A percentile compares a stretch with the other conserved stretches of the same genome.
phyloP scores from a whole-genome alignment of 225 moss, liverwort and hornwort species.

The Physcomitrellopsis africana region DNA sequence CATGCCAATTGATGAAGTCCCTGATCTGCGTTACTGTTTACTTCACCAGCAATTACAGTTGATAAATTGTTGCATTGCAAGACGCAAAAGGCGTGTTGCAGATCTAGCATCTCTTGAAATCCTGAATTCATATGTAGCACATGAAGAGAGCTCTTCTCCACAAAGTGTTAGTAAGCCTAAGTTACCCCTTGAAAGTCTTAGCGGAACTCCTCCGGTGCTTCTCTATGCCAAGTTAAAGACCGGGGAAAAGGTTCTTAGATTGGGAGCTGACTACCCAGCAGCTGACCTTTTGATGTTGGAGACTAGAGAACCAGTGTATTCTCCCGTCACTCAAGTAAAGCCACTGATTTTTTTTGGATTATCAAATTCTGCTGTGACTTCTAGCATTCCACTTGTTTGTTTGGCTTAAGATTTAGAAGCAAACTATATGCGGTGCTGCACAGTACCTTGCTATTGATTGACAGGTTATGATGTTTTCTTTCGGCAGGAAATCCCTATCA shows the following conservation, averaged over 20 bases:
- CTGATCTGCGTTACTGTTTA: slow-evolving; percentile 88
- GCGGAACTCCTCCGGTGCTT: slow-evolving; percentile 35
- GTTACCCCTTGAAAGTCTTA: background rate
- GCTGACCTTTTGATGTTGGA: slow-evolving; percentile 89
- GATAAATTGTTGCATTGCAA: slow-evolving; percentile 92
- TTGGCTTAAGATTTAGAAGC: background rate
- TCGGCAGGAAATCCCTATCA: slow-evolving; percentile 78
- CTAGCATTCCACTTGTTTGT: background rate
- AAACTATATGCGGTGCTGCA: background rate
- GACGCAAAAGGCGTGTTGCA: slow-evolving; percentile 81
- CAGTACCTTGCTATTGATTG: slow-evolving; percentile 10
- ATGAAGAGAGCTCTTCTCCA: slow-evolving; percentile 29
- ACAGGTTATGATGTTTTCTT: slow-evolving; percentile 18
- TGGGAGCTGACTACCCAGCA: slow-evolving; percentile 86
- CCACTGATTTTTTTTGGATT: background rate
- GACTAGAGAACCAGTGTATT: slow-evolving; percentile 81
- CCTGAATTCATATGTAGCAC: slow-evolving; percentile 45
- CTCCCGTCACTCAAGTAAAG: slow-evolving; percentile 85
- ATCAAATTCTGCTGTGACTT: slow-evolving; percentile 10
- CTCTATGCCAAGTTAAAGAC: slow-evolving; percentile 69
- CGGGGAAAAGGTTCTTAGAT: slow-evolving; percentile 62
- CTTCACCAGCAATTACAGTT: slow-evolving; percentile 93
- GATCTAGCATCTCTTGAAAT: slow-evolving; percentile 72
- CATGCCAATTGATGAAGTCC: slow-evolving; percentile 80
- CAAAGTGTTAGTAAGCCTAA: slow-evolving; percentile 21